Evolutionary conservation across 2,329 filamentous ascomycete species (phyloP), one percentile per base, ranked within the genome.

Genomic region (Aspergillus phoenicis): DNA sequence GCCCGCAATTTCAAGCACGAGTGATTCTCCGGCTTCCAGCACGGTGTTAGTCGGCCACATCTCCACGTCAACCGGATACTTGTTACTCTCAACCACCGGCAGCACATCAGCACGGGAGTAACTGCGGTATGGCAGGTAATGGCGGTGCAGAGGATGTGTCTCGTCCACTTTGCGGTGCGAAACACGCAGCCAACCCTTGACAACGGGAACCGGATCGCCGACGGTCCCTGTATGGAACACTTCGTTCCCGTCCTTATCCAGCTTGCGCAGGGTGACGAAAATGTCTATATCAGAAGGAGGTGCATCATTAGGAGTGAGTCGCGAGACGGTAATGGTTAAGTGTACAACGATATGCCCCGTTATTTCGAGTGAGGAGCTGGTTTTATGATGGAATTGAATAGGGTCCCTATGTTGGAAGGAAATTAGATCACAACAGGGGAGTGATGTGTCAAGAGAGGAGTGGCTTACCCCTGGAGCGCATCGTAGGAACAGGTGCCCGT

Each of bases 341-440:
- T 85, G 87, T 0, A 85, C 87, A 0, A 84, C 78, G 30, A 89
- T 76, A 67, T 90, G 86, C 0, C 89, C 88, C 0, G 89, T 91
- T 57, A 91, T 84, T 68, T 91, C 89, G 5, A 26, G 13, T 1
- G 5, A 3, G 15, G 26, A 41, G 20, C 10, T 17, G 8, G 38
- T n/a, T n/a, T n/a, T n/a, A n/a, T n/a, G n/a, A n/a, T 24, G 43
- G 20, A 47, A 47, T 24, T 20, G 20, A 20, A 47, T 15, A 7
- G 43, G 43, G 43, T 47, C 20, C 6, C 43, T 47, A 8, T 13
- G 4, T 38, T 10, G 33, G 2, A 10, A 6, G 7, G 33, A 5
- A 8, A 6, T 30, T 0, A 83, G 38, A 5, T 1, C 8, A 26
- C 7, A 2, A 10, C 17, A 8, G 22, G 22, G 10, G 8, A 8